Conservation (phyloP, 257 asterid genomes). For the Nicotiana undulata region DNA sequence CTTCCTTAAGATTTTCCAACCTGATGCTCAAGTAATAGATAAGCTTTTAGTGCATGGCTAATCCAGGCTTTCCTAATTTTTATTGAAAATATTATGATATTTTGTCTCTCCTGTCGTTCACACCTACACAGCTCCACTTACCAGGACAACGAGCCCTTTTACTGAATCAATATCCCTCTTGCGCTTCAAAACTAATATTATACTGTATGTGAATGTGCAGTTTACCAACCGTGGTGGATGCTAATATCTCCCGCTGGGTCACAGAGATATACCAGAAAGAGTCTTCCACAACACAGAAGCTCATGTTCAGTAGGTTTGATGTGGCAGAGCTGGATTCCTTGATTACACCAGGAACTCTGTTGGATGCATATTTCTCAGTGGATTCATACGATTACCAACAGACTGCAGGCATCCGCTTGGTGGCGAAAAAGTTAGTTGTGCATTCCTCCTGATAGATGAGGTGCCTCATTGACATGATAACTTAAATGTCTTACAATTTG, state of each 20-base stretch:
- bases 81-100: not conserved
- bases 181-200: not conserved
- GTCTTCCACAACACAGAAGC: constrained; percentile 38
- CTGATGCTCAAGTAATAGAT: not conserved
- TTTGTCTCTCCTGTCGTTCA: not conserved
- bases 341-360: constrained; percentile 43
- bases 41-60: not conserved
- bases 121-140: not conserved
- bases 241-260: constrained; percentile 40
- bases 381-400: constrained; percentile 70
- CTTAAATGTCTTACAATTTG: not conserved
- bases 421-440: constrained; percentile 60
- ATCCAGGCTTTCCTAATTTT: not conserved
- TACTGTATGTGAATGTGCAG: constrained; percentile 31
- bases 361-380: constrained; percentile 71
- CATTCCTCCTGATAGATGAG: constrained; percentile 27
- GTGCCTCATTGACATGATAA: not conserved
- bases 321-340: constrained; percentile 41
- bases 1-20: not conserved
- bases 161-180: not conserved
- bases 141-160: not conserved
- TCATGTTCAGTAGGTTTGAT: constrained; percentile 50
- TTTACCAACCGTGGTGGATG: constrained; percentile 50
- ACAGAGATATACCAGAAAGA: constrained; percentile 74
- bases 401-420: constrained; percentile 74